Conservation (phyloP, 2,329 filamentous ascomycete genomes). For the Claviceps fusiformis region DNA sequence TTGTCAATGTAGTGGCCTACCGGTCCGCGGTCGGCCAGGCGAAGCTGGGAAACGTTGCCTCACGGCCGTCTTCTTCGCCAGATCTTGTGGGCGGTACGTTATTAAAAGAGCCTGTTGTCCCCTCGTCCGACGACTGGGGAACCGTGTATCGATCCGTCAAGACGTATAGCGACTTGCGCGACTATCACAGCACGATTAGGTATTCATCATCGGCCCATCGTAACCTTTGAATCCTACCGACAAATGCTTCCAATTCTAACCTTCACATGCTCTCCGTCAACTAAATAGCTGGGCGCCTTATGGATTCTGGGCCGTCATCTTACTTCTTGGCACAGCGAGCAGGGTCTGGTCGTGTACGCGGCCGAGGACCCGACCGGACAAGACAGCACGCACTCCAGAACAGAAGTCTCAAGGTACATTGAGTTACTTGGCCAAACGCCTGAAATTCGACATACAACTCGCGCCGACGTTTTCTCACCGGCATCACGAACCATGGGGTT, state of each 20-base stretch:
- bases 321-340: neutral
- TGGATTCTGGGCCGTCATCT: neutral
- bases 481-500: neutral
- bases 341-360: neutral
- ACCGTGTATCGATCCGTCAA: slow-evolving; percentile 3
- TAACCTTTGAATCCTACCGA: no score
- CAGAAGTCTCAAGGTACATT: neutral
- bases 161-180: slow-evolving; percentile 4
- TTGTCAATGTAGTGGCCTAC: slow-evolving; percentile 7
- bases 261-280: no score
- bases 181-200: slow-evolving; percentile 5
- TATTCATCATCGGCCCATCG: neutral
- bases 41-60: neutral
- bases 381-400: neutral
- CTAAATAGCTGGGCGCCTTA: neutral
- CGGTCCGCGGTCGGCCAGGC: slow-evolving; percentile 1
- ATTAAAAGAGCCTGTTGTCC: neutral
- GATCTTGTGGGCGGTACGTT: neutral
- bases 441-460: neutral
- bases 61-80: neutral
- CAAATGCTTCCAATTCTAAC: neutral
- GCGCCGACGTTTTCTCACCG: neutral
- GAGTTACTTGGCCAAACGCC: neutral
- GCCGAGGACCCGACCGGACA: neutral
- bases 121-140: slow-evolving; percentile 4